Evolutionary conservation across 495 filamentous ascomycete genomes (phyloP).

Genomic region (Penicillium herquei): DNA sequence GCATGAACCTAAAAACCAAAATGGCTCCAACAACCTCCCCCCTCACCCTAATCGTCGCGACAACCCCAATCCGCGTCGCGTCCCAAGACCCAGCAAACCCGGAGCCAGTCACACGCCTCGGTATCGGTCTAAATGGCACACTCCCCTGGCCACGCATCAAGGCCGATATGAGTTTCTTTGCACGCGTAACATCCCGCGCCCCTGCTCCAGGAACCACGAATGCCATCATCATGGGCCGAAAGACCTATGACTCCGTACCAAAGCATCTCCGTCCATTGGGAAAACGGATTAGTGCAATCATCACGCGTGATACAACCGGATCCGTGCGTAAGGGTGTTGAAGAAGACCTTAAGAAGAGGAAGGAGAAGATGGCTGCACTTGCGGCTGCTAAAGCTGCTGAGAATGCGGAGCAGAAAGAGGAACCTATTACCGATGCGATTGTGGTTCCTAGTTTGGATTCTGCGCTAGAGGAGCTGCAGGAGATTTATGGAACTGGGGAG

Average conservation of each 20-base stretch:
- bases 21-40: conserved; percentile 24
- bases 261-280: conserved; percentile 71
- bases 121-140: conserved; percentile 76
- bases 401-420: conserved; percentile 2
- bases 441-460: conserved; percentile 51
- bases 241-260: conserved; percentile 90
- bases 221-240: conserved; percentile 94
- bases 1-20: conserved; percentile 6
- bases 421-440: conserved; percentile 34
- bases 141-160: conserved; percentile 89
- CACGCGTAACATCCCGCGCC: conserved; percentile 76
- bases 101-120: conserved; percentile 56
- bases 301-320: conserved; percentile 52
- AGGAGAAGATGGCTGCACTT: conserved; percentile 23
- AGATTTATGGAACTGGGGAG: conserved; percentile 17
- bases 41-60: conserved; percentile 45
- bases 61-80: conserved; percentile 35
- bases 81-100: conserved; percentile 11
- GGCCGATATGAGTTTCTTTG: conserved; percentile 91
- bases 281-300: conserved; percentile 73
- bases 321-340: conserved; percentile 26
- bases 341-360: conserved; percentile 21
- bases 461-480: conserved; percentile 48
- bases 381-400: conserved; percentile 17
- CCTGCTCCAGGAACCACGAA: conserved; percentile 49